phyloP scores from a whole-genome alignment of 1,284 basidiomycete species.

The Ceratobasidium theobromae region DNA sequence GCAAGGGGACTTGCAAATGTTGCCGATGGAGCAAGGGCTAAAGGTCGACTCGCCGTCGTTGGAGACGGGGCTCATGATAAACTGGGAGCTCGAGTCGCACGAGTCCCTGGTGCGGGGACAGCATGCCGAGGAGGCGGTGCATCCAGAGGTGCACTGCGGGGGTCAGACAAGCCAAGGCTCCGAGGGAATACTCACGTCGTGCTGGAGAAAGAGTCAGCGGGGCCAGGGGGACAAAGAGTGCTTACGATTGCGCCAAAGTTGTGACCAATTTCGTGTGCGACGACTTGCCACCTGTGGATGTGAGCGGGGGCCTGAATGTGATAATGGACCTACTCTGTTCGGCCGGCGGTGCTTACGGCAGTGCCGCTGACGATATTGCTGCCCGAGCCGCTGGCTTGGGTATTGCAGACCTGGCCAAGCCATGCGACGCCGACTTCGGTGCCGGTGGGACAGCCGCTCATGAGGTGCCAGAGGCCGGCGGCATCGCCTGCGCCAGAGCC shows the following conservation, averaged over 20 bases:
- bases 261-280: constrained; percentile 88
- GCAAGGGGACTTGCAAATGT: constrained; percentile 65
- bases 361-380: constrained; percentile 68
- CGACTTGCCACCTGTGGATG: constrained; percentile 83
- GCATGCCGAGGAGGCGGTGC: constrained; percentile 58
- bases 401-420: constrained; percentile 63
- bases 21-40: constrained; percentile 80
- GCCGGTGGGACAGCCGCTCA: constrained; percentile 83
- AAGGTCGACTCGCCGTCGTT: constrained; percentile 66
- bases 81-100: constrained; percentile 69
- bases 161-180: background rate
- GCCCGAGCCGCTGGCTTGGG: constrained; percentile 18
- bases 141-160: constrained; percentile 64
- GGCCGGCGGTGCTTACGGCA: constrained; percentile 72
- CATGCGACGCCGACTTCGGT: constrained; percentile 69
- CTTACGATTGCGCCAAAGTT: constrained; percentile 90
- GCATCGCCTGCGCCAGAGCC: constrained; percentile 53
- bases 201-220: background rate
- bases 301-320: too few relatives aligned
- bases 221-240: constrained; percentile 33
- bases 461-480: constrained; percentile 85
- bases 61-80: constrained; percentile 82
- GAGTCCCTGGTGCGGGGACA: constrained; percentile 65
- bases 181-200: background rate
- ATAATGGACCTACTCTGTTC: too few relatives aligned